Base-by-base conservation (phyloP, 2,329 filamentous ascomycete genomes). In the Pestalotiopsis fici region DNA sequence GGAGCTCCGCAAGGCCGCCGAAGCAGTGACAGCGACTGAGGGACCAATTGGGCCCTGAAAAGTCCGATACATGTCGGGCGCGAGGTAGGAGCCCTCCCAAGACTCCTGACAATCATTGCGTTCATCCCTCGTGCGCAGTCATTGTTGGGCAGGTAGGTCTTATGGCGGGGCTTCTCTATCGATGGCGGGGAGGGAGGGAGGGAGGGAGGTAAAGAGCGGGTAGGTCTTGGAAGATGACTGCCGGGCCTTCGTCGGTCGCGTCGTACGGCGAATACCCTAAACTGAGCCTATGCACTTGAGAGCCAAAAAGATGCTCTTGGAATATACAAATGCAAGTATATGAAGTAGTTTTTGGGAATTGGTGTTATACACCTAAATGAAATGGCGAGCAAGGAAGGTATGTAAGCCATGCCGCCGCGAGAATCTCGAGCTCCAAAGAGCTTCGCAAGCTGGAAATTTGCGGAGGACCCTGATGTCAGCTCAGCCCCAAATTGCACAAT, bases 101-200 rank as follows among this genome's bases (percentile, higher is more conserved):
- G 60, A 59, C 64, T 62, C 65, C 67, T 64, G 35, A 62, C 35
- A 62, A 68, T 68, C 65, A 66, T 68, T 60, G 55, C 39, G 23
- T 57, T 65, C 63, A 65, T 65, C 28, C 63, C 63, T 65, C 63
- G 56, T 50, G 28, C 13, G 23, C 50, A 50, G 56, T 67, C 63
- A 47, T 68, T 59, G 25, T 61, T 50, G 35, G 47, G 60, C 59
- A 27, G 57, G 47, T 21, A 35, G 5, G 31, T 35, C 6, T 21
- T 43, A 47, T 43, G n/a, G 59, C 59, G 18, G 50, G 47, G 28
- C 23, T 2, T 18, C 23, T 61, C 3, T 50, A n/a, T 50, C 43
- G 18, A 21, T n/a, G 43, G 43, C 7, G 43, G 43, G 18, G 43
- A n/a, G 18, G 43, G 6, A 21, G 21, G 43, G 15, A n/a, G 18